Evolutionary conservation across 225 moss, liverwort and hornwort species (phyloP).

Genomic region (Bryoerythrophyllum caledonicum): DNA sequence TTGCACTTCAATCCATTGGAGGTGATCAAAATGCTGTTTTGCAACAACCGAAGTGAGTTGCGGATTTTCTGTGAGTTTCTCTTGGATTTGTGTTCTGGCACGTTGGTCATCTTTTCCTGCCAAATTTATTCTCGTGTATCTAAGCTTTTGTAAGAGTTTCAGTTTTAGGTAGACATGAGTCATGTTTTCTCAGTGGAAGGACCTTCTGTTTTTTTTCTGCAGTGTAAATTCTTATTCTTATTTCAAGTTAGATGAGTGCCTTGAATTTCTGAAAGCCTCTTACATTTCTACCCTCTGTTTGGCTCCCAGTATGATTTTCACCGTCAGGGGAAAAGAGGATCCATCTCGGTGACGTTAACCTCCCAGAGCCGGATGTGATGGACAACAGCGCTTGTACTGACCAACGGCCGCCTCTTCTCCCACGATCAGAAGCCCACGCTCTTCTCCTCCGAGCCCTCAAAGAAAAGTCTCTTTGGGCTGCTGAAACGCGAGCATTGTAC

Average conservation of each 20-base stretch:
- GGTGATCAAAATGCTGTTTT: not conserved
- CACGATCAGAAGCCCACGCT: slow-evolving; percentile 20
- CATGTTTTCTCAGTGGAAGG: not conserved
- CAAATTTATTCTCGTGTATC: not conserved
- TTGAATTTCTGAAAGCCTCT: not conserved
- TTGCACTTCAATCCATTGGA: not conserved
- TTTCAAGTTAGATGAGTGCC: not conserved
- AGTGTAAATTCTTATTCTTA: slow-evolving; percentile 1
- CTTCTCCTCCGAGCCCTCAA: slow-evolving; percentile 29
- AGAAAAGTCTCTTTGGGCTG: slow-evolving; percentile 18
- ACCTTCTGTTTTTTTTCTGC: not conserved
- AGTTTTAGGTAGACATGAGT: not conserved
- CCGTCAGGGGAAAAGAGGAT: slow-evolving; percentile 30
- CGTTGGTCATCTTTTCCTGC: not conserved
- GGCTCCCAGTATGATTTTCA: slow-evolving; percentile 21
- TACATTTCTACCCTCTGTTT: not conserved
- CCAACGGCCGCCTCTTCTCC: slow-evolving; percentile 11
- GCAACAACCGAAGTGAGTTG: not conserved
- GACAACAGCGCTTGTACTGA: not conserved
- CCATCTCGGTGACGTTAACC: slow-evolving; percentile 12
- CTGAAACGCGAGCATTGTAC: slow-evolving; percentile 20
- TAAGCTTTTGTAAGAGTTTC: not conserved
- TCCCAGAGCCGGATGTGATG: slow-evolving; percentile 13
- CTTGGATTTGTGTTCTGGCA: not conserved
- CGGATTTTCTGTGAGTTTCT: not conserved